phyloP scores from a whole-genome alignment of 208 protist species.

The Trypanosoma scelopori region DNA sequence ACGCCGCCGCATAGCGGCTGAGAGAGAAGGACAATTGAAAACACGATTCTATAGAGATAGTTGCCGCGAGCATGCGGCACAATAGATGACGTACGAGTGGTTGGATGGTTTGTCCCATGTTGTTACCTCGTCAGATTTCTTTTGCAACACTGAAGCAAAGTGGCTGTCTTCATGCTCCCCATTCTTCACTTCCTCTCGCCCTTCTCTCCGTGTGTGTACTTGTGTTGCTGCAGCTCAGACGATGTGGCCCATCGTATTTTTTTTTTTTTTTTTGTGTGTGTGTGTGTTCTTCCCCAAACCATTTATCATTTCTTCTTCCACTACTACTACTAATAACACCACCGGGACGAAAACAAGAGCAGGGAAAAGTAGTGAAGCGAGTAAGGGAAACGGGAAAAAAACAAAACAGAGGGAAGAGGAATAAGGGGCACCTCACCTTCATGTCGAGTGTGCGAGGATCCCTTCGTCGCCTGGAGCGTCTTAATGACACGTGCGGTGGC shows the following conservation, averaged over 20 bases:
- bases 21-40: constrained; percentile 1
- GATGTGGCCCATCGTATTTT: neutral
- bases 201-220: neutral
- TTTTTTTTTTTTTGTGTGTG: neutral
- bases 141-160: neutral
- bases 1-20: constrained; percentile 1
- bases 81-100: constrained; percentile 1
- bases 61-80: neutral
- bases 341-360: neutral
- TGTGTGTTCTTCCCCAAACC: neutral
- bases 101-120: neutral
- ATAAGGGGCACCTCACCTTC: neutral
- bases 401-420: neutral
- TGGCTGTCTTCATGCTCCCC: neutral
- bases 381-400: neutral
- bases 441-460: constrained; percentile 21
- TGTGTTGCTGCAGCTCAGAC: neutral
- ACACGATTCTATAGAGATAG: constrained; percentile 11
- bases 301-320: neutral
- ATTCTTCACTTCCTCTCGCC: neutral
- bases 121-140: neutral
- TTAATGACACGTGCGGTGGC: constrained; percentile 22
- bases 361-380: neutral
- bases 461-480: constrained; percentile 18
- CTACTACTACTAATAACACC: neutral